Evolutionary conservation across 192 early-diverging fungal species (phyloP), one percentile per base, ranked within the genome.

Genomic region (Backusella tuberculispora): DNA sequence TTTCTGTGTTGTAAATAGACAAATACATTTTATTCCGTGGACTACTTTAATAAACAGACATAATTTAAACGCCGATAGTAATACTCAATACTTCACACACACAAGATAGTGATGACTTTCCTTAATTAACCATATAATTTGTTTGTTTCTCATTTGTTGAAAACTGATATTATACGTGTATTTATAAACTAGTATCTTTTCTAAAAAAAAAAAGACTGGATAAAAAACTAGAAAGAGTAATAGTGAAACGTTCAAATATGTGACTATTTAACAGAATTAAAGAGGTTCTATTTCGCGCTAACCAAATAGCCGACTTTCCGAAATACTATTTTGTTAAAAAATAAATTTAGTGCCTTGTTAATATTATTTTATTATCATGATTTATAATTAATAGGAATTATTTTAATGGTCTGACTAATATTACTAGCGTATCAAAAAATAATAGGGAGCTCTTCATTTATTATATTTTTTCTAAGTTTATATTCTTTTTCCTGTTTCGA

Each of bases 271-370:
- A 24, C 21, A 19, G 26, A 60, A 13, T 19, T 1, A 8, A 60
- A 17, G 26, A 12, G 26, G 53, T 60, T 24, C 53, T 24, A 24
- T 21, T 60, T 26, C 21, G 10, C 10, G 10, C 21, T 60, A 60
- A 60, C 53, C 3, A 60, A 24, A 60, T 60, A 60, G 21, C 53
- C 53, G 53, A 26, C 53, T 60, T 60, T 60, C 53, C 21, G 53
- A 60, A 26, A 56, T 21, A 21, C 19, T 24, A 21, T 56, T 56
- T 56, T 10, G 24, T n/a, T n/a, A 24, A 56, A 1, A 48, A 48
- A 21, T 8, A 24, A 56, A 60, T 26, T 12, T 60, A 24, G 21
- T 60, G 13, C 12, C 12, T 12, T 21, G 19, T 53, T 26, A 60
- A 26, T 26, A 60, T 60, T 60, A 1, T 12, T 26, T 60, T 60